Conservation (phyloP, 2,329 filamentous ascomycete species). For the Colletotrichum tropicale region DNA sequence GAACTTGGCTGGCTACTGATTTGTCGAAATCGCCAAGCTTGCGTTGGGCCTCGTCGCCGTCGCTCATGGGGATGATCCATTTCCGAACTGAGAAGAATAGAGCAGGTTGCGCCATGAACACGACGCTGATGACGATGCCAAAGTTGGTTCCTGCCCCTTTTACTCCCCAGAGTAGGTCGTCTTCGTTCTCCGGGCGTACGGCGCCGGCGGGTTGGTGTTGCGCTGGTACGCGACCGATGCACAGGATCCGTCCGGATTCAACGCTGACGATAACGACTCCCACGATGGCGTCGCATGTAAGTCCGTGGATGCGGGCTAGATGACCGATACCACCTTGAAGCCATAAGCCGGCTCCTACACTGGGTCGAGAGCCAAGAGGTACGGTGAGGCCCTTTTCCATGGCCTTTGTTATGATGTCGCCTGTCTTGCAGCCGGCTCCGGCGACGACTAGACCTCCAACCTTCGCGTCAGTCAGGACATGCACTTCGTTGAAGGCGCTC, state of each 20-base stretch:
- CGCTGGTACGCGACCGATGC: conserved; percentile 54
- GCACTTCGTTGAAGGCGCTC: conserved; percentile 49
- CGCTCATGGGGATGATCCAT: conserved; percentile 41
- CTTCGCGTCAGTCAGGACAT: conserved; percentile 18
- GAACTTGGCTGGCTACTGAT: conserved; percentile 41
- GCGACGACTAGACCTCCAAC: conserved; percentile 51
- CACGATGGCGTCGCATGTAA: conserved; percentile 64
- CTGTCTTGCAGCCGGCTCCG: conserved; percentile 60
- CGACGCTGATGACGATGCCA: conserved; percentile 59
- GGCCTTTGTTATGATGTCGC: conserved; percentile 53
- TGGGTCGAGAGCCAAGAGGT: conserved; percentile 65
- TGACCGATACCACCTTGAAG: conserved; percentile 70
- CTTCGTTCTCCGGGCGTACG: conserved; percentile 49
- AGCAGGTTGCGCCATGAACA: conserved; percentile 50
- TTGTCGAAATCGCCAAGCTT: conserved; percentile 45
- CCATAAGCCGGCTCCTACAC: conserved; percentile 65
- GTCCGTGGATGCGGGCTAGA: conserved; percentile 57
- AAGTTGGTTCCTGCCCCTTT: conserved; percentile 65
- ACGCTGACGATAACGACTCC: conserved; percentile 63
- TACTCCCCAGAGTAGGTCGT: conserved; percentile 60
- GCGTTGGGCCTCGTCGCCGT: conserved; percentile 31
- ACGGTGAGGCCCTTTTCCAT: conserved; percentile 56
- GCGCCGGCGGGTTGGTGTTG: conserved; percentile 44
- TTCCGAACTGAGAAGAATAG: conserved; percentile 42
- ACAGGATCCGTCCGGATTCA: conserved; percentile 49